Base-by-base conservation (phyloP, 441 rosid species). In the Pelargonium fulgidum region DNA sequence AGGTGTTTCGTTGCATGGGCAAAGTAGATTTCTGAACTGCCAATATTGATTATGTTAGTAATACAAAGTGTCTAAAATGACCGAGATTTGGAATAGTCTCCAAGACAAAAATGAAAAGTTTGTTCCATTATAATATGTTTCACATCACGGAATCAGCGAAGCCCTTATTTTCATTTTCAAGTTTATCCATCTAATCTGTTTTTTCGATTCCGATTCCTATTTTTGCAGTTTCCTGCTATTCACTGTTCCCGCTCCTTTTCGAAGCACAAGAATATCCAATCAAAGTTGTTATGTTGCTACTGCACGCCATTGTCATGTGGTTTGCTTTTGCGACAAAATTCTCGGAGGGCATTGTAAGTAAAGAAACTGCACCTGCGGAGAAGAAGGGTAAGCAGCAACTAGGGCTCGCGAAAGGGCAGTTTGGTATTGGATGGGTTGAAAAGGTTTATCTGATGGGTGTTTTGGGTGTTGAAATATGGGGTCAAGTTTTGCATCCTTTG, bases 241-340 rank as follows among this genome's bases (percentile, higher is more conserved):
- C 97, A 1, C 76, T 93, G 26, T 88, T 89, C 69, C 97, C 99
- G 5, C 96, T 91, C 67, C 85, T 91, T 71, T 83, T 79, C 0
- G 89, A 87, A 79, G 84, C 84, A 42, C 96, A 74, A 70, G 99
- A 93, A 71, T 91, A 91, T 65, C 88, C 90, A 13, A 83, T 91
- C 67, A 93, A 93, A 78, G 91, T 89, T 67, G 54, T 86, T 56
- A 12, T 93, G 75, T 64, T 93, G 82, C 70, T 91, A 17, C 33
- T 85, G 44, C 90, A 90, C 67, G 75, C 90, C 68, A 64, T 82
- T 68, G 73, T 87, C 2, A 81, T 83, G 79, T 85, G 87, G 87
- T 73, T 79, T 4, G 66, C 84, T 42, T 88, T 89, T 72, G 68
- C 85, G 11, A 71, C 83, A 4, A 87, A 69, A 54, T 81, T 78